A percentile compares a stretch with the other conserved stretches of the same genome.
Conservation (phyloP, 2,329 filamentous ascomycete genomes). For the Exophiala sideris region DNA sequence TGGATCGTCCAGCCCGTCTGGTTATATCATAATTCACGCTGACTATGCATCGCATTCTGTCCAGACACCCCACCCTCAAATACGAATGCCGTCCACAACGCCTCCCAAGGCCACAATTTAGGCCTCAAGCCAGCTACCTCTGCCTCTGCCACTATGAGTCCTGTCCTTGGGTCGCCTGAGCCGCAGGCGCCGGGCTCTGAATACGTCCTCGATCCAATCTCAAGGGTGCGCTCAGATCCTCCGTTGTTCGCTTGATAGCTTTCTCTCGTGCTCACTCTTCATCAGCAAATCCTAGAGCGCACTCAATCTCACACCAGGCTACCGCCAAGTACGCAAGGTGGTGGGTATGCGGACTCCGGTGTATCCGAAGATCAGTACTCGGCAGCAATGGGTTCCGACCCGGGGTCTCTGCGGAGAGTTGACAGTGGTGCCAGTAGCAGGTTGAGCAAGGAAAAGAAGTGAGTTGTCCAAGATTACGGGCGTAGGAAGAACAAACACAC, state of each 20-base stretch:
- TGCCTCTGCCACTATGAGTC: constrained; percentile 17
- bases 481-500: neutral
- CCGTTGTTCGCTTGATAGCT: neutral
- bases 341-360: constrained; percentile 39
- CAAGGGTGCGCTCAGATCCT: constrained; percentile 12
- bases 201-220: constrained; percentile 22
- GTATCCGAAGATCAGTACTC: constrained; percentile 34
- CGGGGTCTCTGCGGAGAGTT: constrained; percentile 26
- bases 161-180: constrained; percentile 14
- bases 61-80: constrained; percentile 16
- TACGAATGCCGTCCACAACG: constrained; percentile 9
- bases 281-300: constrained; percentile 61
- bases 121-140: constrained; percentile 11
- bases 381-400: constrained; percentile 31
- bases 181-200: constrained; percentile 10
- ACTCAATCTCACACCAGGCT: constrained; percentile 60
- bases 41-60: constrained; percentile 13
- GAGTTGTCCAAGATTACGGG: constrained; percentile 33
- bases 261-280: constrained; percentile 9
- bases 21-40: constrained; percentile 9
- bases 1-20: neutral
- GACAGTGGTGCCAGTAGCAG: constrained; percentile 36
- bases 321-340: constrained; percentile 43
- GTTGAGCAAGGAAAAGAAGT: constrained; percentile 63
- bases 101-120: constrained; percentile 11